Percentiles rank a stretch among this genome's conserved stretches.
phyloP scores from a whole-genome alignment of 139 green algal species.

The Chlamydomonas sphaeroides region DNA sequence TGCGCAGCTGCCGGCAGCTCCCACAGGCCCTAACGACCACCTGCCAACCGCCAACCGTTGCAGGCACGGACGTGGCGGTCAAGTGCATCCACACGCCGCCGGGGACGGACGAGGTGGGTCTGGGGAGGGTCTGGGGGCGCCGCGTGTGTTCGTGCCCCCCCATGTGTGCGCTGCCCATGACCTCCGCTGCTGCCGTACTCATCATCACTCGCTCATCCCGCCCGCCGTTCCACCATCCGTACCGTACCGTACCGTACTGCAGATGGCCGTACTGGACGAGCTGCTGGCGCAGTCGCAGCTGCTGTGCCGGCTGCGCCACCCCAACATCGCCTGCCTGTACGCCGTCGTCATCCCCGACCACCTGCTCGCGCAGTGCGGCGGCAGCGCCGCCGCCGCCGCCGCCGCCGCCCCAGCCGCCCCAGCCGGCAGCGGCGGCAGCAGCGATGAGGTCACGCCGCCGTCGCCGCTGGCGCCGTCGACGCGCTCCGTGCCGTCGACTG shows the following conservation, averaged over 20 bases:
- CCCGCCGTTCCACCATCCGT: background rate
- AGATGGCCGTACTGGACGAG: slow-evolving; percentile 37
- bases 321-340: slow-evolving; percentile 69
- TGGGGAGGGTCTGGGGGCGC: too few relatives aligned
- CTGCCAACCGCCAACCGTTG: too few relatives aligned
- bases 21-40: too few relatives aligned
- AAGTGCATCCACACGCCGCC: slow-evolving; percentile 37
- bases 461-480: slow-evolving; percentile 4
- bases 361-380: background rate
- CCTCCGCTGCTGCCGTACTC: too few relatives aligned
- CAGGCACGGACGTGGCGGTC: slow-evolving; percentile 49
- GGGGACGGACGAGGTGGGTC: background rate
- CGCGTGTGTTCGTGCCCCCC: too few relatives aligned
- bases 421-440: background rate
- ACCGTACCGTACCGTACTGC: too few relatives aligned
- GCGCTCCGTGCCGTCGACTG: slow-evolving; percentile 13
- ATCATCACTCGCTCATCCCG: background rate
- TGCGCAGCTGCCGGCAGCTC: too few relatives aligned
- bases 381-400: background rate
- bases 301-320: slow-evolving; percentile 52
- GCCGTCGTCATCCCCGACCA: slow-evolving; percentile 49
- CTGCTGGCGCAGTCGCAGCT: slow-evolving; percentile 23
- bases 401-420: too few relatives aligned
- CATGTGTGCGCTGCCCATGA: too few relatives aligned
- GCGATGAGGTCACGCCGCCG: background rate